Evolutionary conservation across 169 alveolate genomes (phyloP), one percentile per base, ranked within the genome.

Genomic region (Cryptosporidium parvum): DNA sequence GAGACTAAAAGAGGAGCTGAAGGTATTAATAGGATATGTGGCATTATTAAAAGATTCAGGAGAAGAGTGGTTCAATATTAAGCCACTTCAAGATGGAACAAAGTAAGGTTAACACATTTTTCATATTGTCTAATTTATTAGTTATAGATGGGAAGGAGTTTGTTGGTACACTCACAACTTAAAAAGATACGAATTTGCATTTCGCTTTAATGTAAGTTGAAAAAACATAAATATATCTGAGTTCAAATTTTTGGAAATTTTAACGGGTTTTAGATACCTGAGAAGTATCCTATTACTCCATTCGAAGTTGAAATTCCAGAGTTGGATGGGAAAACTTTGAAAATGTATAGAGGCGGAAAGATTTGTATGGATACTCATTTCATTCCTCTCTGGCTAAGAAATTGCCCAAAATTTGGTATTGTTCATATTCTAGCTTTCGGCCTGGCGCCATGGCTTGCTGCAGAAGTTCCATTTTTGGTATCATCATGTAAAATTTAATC

Each of bases 301-400:
- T 94, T 96, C 33, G 99, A 98, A 91, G 75, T 97, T 37, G 97
- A 95, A 69, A 93, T 97, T 23, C 99, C 99, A 23, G 98, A 97
- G 86, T 91, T 98, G 59, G 99, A 98, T 92, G 99, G 99, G 0
- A 97, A 97, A 92, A 96, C 99, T 21, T 96, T 96, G 65, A 98
- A 98, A 92, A 98, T 98, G 99, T 98, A 98, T 86, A 94, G 99
- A 84, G 99, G 99, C n/a, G 99, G 99, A n/a, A 96, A 97, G 69
- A 97, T 97, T 14, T 97, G 99, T 68, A 86, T 97, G 61, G 99
- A 97, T 85, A 97, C 96, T 75, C 99, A 97, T 84, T 97, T 97
- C 93, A 97, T 98, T 16, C 99, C 99, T 12, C 93, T 97, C 53
- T 97, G 99, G 99, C 93, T 95, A 61, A 95, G 95, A 51, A 96